These are phyloP conservation scores for Phytophthora brassicae DNA, from an alignment of 352 stramenopile species.

Conservation along the genomic window DNA sequence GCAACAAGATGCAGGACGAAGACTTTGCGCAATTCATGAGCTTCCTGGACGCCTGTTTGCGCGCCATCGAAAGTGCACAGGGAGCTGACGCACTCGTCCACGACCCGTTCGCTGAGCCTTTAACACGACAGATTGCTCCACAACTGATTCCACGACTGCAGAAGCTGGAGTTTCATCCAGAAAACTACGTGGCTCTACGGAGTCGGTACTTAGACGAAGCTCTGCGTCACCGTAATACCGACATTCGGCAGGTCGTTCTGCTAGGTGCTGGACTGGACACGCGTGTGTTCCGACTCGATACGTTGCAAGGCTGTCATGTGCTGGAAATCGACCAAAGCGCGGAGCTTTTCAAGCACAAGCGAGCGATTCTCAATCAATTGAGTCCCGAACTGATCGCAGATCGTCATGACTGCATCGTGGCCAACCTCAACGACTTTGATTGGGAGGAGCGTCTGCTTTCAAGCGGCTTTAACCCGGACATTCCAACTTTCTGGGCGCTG, in stretches of 20 bases:
- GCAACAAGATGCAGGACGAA: slow-evolving; percentile 28
- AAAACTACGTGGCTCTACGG: slow-evolving; percentile 42
- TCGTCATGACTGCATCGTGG: slow-evolving; percentile 43
- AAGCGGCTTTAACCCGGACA: slow-evolving; percentile 41
- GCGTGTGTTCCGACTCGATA: slow-evolving; percentile 48
- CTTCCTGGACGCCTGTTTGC: slow-evolving; percentile 43
- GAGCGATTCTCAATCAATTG: slow-evolving; percentile 30
- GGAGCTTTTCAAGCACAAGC: slow-evolving; percentile 50
- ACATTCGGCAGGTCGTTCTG: slow-evolving; percentile 57
- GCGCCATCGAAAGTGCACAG: slow-evolving; percentile 36
- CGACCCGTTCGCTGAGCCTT: slow-evolving; percentile 48
- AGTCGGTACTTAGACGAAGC: slow-evolving; percentile 58
- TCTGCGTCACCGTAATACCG: slow-evolving; percentile 31
- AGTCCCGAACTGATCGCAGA: slow-evolving; percentile 36
- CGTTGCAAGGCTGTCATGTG: slow-evolving; percentile 41
- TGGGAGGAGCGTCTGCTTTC: slow-evolving; percentile 46
- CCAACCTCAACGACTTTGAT: slow-evolving; percentile 51
- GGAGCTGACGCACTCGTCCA: slow-evolving; percentile 42
- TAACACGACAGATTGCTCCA: slow-evolving; percentile 32
- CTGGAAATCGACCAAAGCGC: slow-evolving; percentile 52
- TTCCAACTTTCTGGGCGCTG: slow-evolving; percentile 58
- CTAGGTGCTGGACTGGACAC: slow-evolving; percentile 53
- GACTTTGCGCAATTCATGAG: slow-evolving; percentile 49
- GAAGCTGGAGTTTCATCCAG: slow-evolving; percentile 24
- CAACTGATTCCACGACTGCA: slow-evolving; percentile 27